Percentiles rank a stretch among this genome's conserved stretches.
Conservation (phyloP, 1,284 basidiomycete genomes). For the Ceratobasidium sp. region DNA sequence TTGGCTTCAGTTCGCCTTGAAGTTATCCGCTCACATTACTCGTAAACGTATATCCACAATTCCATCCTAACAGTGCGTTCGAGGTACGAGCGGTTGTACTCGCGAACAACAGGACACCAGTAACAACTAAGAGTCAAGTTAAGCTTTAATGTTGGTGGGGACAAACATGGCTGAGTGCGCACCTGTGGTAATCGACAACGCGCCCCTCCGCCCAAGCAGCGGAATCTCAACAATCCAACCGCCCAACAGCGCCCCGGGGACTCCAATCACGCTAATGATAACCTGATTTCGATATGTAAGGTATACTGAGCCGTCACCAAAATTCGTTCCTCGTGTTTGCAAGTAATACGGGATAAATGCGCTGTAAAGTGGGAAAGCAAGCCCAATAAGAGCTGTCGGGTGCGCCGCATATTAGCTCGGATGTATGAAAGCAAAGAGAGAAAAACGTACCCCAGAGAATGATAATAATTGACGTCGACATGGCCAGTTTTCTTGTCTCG, state of each 20-base stretch:
- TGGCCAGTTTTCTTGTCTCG: conserved; percentile 72
- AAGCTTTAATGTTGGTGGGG: too few species aligned
- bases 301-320: conserved; percentile 73
- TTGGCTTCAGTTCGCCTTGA: not conserved
- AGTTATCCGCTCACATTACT: conserved; percentile 64
- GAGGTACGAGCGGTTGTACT: conserved; percentile 76
- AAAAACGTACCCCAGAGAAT: conserved; percentile 69
- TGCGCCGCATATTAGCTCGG: too few species aligned
- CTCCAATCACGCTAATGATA: conserved; percentile 76
- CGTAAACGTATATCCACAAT: conserved; percentile 75
- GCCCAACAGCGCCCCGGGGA: conserved; percentile 75
- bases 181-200: conserved; percentile 72
- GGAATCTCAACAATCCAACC: conserved; percentile 73
- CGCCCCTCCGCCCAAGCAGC: conserved; percentile 72
- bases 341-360: conserved; percentile 75
- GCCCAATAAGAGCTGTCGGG: conserved; percentile 74
- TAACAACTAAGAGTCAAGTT: conserved; percentile 63
- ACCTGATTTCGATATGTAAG: conserved; percentile 79
- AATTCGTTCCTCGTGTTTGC: conserved; percentile 71
- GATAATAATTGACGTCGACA: conserved; percentile 72
- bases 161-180: conserved; percentile 42
- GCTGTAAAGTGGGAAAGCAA: conserved; percentile 82
- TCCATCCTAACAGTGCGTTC: conserved; percentile 77
- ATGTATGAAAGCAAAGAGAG: not conserved
- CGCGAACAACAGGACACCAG: conserved; percentile 77